Conservation (phyloP, 495 filamentous ascomycete species). For the Talaromyces liani region DNA sequence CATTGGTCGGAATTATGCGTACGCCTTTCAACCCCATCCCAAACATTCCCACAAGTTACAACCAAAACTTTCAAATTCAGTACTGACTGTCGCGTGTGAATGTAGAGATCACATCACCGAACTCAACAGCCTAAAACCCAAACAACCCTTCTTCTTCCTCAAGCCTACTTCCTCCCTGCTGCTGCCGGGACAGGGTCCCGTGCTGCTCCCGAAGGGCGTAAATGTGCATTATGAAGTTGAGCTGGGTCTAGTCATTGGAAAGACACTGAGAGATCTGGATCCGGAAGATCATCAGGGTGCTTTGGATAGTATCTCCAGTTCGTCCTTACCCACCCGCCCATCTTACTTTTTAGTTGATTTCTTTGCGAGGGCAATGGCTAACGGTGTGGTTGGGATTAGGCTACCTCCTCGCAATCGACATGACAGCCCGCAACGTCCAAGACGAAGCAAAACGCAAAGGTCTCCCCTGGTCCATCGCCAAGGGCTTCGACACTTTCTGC, state of each 20-base stretch:
- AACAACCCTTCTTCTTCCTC: slow-evolving; percentile 97
- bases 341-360: not conserved
- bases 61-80: not conserved
- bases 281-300: slow-evolving; percentile 48
- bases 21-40: slow-evolving; percentile 27
- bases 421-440: slow-evolving; percentile 90
- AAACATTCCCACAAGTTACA: not conserved
- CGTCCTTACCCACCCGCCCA: slow-evolving; percentile 12
- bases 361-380: not conserved
- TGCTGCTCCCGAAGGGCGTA: slow-evolving; percentile 73
- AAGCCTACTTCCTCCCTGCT: slow-evolving; percentile 85
- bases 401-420: slow-evolving; percentile 83
- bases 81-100: not conserved
- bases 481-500: slow-evolving; percentile 96
- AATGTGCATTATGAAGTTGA: slow-evolving; percentile 94
- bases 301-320: slow-evolving; percentile 43
- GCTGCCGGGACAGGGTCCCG: slow-evolving; percentile 67
- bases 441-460: slow-evolving; percentile 95
- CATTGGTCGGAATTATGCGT: slow-evolving; percentile 98
- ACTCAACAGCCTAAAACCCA: slow-evolving; percentile 75
- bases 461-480: slow-evolving; percentile 91
- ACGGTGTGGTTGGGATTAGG: slow-evolving; percentile 27
- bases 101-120: slow-evolving; percentile 87
- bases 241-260: slow-evolving; percentile 80
- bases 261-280: slow-evolving; percentile 64